phyloP scores from a whole-genome alignment of 257 asterid species.

The Scutellaria baicalensis region DNA sequence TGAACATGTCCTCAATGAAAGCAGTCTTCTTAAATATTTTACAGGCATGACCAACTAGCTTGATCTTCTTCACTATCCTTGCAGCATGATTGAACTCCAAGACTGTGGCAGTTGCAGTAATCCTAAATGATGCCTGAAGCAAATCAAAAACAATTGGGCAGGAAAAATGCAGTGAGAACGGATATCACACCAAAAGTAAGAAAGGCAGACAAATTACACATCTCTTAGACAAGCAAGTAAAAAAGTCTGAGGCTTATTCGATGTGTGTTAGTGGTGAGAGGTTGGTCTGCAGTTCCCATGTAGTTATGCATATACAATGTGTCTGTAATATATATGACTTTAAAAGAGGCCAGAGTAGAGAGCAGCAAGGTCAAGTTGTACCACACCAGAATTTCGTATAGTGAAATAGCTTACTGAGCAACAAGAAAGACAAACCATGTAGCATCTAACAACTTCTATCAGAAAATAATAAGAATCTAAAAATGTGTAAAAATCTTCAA shows the following conservation, averaged over 20 bases:
- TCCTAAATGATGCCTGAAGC: constrained; percentile 85
- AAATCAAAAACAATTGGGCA: constrained; percentile 3
- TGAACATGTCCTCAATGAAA: constrained; percentile 88
- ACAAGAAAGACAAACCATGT: background rate
- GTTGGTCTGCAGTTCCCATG: too few species aligned
- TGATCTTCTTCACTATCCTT: constrained; percentile 77
- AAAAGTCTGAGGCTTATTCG: background rate
- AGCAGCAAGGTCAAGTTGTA: background rate
- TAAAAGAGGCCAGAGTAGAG: background rate
- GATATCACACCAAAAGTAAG: background rate
- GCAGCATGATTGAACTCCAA: constrained; percentile 93
- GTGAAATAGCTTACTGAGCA: background rate
- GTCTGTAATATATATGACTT: too few species aligned
- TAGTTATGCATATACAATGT: background rate
- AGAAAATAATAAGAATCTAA: background rate
- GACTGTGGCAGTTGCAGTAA: constrained; percentile 86
- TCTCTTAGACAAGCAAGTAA: background rate
- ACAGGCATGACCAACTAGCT: constrained; percentile 88
- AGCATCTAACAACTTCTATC: background rate
- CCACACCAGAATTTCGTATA: background rate
- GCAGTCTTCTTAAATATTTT: constrained; percentile 94
- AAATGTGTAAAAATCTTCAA: background rate
- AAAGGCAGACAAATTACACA: background rate
- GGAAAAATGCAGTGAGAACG: background rate
- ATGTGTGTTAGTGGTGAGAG: too few species aligned